Base-by-base conservation (phyloP, 805 yeast genomes). In the Metschnikowia kunwiensis region DNA sequence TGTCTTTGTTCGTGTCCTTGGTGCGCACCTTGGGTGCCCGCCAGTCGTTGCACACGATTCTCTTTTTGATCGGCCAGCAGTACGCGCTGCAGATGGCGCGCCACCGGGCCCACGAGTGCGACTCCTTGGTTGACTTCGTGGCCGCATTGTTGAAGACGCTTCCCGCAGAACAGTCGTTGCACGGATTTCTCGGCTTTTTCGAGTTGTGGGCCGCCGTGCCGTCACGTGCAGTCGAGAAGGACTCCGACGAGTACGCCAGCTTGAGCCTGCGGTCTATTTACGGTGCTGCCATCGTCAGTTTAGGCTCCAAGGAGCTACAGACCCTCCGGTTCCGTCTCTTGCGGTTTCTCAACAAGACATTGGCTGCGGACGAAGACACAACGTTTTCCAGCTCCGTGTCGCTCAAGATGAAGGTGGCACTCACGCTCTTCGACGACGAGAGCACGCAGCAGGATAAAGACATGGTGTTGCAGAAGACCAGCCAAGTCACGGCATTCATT, bases 21-120 rank as follows among this genome's bases (percentile, higher is more conserved):
- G 78, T 88, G 11, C 72, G 72, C 48, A 84, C 96, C 2, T 65
- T 93, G 43, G 89, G 91, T 15, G 65, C 82, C 30, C 67, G 71
- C 7, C 62, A 69, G 32, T 77, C 95, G 2, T 69, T 89, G 44
- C 86, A 84, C 49, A 70, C 82, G 32, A 74, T 91, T 30, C 58
- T 91, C 44, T 81, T 86, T 51, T 70, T 93, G 49, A 74, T 91
- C 52, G 91, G 94, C 35, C 86, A 78, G 54, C 95, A 87, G 55
- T 85, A 77, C 53, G 75, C 80, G 7, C 66, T 68, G 20, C 46
- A 49, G 31, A 60, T 72, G 30, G 53, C 63, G 12, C 78, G 74
- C 47, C 77, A 77, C 52, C 83, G 79, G 54, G 57, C 68, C 32
- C 74, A 77, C 25, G 96, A 87, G 37, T 76, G 86, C 26, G 74